These are phyloP conservation scores for Gamsiella multidivaricata DNA, from an alignment of 192 early-diverging fungal species.

Conservation along the genomic window DNA sequence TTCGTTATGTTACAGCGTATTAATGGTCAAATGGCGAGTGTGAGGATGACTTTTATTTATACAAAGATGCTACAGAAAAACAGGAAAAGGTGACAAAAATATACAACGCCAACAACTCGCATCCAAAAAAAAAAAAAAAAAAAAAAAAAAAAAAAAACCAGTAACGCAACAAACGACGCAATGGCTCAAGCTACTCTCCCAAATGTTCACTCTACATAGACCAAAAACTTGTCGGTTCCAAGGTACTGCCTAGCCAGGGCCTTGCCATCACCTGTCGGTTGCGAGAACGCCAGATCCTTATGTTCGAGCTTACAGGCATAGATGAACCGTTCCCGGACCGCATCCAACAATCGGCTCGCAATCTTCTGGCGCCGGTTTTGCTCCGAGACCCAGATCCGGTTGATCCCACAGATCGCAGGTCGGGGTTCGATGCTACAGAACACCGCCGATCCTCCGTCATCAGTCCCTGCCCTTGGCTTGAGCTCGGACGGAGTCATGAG, in stretches of 20 bases:
- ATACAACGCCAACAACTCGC: no score
- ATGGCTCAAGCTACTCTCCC: no score
- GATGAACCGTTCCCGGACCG: conserved; percentile 55
- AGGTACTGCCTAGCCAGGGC: conserved; percentile 52
- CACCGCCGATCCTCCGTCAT: conserved; percentile 36
- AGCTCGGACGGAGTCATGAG: no score
- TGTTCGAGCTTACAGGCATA: conserved; percentile 50
- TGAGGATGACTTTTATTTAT: no score
- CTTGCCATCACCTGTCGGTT: conserved; percentile 61
- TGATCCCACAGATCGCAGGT: conserved; percentile 59
- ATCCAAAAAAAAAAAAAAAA: no score
- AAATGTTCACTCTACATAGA: conserved; percentile 58
- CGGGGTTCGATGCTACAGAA: conserved; percentile 52
- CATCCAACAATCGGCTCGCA: conserved; percentile 54
- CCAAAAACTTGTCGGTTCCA: conserved; percentile 53
- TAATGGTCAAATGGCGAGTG: no score
- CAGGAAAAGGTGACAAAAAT: no score
- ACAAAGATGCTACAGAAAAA: no score
- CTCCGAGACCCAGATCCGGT: conserved; percentile 59
- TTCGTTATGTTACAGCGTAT: no score
- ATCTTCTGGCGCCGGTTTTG: conserved; percentile 46
- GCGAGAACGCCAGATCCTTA: conserved; percentile 56
- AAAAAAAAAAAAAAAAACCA: no score
- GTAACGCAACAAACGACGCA: no score
- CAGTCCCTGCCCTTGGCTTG: not conserved